Base-by-base conservation (phyloP, 768 basidiomycete species). In the Pulveroboletus ravenelii region DNA sequence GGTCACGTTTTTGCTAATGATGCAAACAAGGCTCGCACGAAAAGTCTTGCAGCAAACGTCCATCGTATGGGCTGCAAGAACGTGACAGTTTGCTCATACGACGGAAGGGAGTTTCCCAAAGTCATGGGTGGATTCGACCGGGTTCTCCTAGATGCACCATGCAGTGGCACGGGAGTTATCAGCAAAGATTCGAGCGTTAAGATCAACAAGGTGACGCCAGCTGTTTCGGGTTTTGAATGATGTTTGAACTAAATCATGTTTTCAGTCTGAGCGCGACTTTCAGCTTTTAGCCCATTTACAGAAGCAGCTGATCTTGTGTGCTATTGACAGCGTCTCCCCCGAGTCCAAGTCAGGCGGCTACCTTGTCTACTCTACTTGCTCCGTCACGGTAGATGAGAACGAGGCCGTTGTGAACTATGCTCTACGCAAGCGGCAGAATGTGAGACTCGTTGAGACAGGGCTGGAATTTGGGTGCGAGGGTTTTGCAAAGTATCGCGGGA, bases 121-220 rank as follows among this genome's bases (percentile, higher is more conserved):
- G 93, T 99, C 42, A 94, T 99, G 78, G 96, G 95, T 18, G 96
- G 96, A 6, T 99, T 99, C 61, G 95, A 99, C 62, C 78, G 96
- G n/a, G 93, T 98, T 38, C 72, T 99, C 46, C 71, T 99, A 40
- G 96, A 99, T 70, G 95, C 96, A 32, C 96, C 96, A 25, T 99
- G 96, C 69, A 92, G 89, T 60, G 96, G 96, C 30, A 98, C 96
- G 3, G 96, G 96, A 53, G 95, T 99, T 48, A 99, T 99, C 66
- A 89, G 86, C 71, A 99, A 99, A 70, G 96, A 99, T 66, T 79
- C 89, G 17, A 93, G 92, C 65, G 96, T 99, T 55, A 99, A 99
- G 72, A 78, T 92, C 60, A 99, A 96, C 80, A 99, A 99, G 84
- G 95, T 93, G 59, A 63, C 43, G 20, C 46, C 37, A 10, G 35